These are phyloP conservation scores for Boletellus ananiceps DNA, from an alignment of 768 basidiomycete species.

Conservation along the genomic window DNA sequence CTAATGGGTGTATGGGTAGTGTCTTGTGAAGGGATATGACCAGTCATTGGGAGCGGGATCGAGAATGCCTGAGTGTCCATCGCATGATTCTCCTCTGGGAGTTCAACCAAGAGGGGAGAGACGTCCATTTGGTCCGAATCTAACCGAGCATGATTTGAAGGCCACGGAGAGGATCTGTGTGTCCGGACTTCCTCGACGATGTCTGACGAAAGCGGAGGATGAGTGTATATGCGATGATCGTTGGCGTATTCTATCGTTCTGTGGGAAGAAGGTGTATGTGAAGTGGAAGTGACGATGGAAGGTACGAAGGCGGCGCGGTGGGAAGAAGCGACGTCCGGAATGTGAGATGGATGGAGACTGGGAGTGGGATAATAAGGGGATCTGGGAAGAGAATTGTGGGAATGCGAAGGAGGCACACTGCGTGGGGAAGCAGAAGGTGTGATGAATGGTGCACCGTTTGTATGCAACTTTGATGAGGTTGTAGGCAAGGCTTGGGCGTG, in stretches of 20 bases:
- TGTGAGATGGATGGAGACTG: slow-evolving; percentile 36
- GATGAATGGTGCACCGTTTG: slow-evolving; percentile 34
- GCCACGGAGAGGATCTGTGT: slow-evolving; percentile 24
- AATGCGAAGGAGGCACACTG: slow-evolving; percentile 46
- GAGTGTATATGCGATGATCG: slow-evolving; percentile 32
- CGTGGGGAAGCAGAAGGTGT: slow-evolving; percentile 41
- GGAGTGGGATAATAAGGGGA: slow-evolving; percentile 37
- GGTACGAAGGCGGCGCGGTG: slow-evolving; percentile 53
- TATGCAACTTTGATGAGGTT: slow-evolving; percentile 35
- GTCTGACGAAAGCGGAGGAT: slow-evolving; percentile 29
- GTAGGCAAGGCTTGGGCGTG: slow-evolving; percentile 37
- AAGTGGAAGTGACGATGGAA: slow-evolving; percentile 30
- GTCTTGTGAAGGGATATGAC: slow-evolving; percentile 36
- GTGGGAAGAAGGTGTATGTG: slow-evolving; percentile 29
- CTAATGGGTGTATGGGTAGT: slow-evolving; percentile 39
- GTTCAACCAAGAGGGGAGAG: slow-evolving; percentile 45
- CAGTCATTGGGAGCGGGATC: slow-evolving; percentile 39
- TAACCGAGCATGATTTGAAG: slow-evolving; percentile 26
- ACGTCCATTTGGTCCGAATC: slow-evolving; percentile 53
- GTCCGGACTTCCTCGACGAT: slow-evolving; percentile 28
- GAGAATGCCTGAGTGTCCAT: slow-evolving; percentile 51
- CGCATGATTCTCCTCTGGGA: slow-evolving; percentile 35
- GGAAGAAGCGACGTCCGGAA: slow-evolving; percentile 46
- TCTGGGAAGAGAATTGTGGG: slow-evolving; percentile 39
- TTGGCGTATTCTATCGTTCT: slow-evolving; percentile 34